phyloP scores from a whole-genome alignment of 768 basidiomycete genomes.

The Collybiopsis luxurians region DNA sequence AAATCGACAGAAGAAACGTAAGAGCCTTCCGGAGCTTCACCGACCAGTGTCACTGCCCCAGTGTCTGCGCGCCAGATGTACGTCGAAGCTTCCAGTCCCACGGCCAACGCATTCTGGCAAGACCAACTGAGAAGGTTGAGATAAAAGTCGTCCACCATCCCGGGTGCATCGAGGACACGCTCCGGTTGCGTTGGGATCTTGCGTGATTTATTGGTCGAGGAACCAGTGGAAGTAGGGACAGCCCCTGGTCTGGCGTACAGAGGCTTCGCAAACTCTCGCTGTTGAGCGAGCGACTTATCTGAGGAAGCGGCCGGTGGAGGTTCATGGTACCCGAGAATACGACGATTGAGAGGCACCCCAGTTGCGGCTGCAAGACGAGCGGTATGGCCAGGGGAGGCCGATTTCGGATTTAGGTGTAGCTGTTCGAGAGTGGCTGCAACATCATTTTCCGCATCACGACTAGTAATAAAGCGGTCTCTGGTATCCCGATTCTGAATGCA shows the following conservation, averaged over 20 bases:
- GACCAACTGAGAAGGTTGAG: conserved; percentile 94
- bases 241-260: conserved; percentile 69
- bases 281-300: conserved; percentile 70
- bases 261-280: conserved; percentile 74
- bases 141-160: conserved; percentile 94
- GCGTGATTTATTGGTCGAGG: conserved; percentile 66
- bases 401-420: conserved; percentile 54
- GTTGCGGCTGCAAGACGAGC: conserved; percentile 75
- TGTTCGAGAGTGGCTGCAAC: conserved; percentile 66
- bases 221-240: conserved; percentile 60
- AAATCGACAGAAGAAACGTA: conserved; percentile 80
- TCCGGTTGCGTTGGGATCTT: conserved; percentile 86
- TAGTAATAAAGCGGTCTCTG: conserved; percentile 74
- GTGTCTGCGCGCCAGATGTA: conserved; percentile 96
- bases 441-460: conserved; percentile 45
- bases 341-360: conserved; percentile 72
- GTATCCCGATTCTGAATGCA: conserved; percentile 43
- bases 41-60: conserved; percentile 76
- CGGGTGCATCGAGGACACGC: conserved; percentile 93
- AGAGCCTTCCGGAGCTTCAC: conserved; percentile 70
- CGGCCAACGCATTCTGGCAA: conserved; percentile 80
- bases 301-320: conserved; percentile 78
- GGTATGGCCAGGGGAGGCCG: conserved; percentile 73
- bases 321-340: conserved; percentile 88
- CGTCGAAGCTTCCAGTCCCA: conserved; percentile 81